Conservation (phyloP, 768 basidiomycete species). For the Termitomyces sp. region DNA sequence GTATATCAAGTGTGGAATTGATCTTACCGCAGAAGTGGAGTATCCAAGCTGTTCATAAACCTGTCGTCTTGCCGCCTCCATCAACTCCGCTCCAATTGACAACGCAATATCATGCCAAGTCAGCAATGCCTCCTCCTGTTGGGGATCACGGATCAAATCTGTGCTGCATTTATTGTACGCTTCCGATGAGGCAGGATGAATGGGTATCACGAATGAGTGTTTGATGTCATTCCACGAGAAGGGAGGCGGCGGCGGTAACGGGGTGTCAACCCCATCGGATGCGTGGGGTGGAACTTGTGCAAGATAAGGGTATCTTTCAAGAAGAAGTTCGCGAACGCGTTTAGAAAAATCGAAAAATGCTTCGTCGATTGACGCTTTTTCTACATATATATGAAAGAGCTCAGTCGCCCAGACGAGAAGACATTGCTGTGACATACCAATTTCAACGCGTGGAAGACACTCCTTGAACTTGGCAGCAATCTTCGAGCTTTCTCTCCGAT, state of each 20-base stretch:
- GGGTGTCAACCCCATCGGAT: slow-evolving; percentile 66
- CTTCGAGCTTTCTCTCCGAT: slow-evolving; percentile 86
- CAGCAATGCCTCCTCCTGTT: slow-evolving; percentile 20
- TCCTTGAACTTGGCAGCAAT: slow-evolving; percentile 82
- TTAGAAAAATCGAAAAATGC: slow-evolving; percentile 90
- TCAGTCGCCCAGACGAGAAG: neutral
- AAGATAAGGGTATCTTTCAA: slow-evolving; percentile 75
- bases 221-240: slow-evolving; percentile 57
- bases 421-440: slow-evolving; percentile 43
- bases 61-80: slow-evolving; percentile 66
- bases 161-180: slow-evolving; percentile 12
- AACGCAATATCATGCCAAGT: slow-evolving; percentile 95
- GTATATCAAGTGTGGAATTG: neutral
- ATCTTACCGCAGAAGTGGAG: slow-evolving; percentile 84
- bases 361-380: slow-evolving; percentile 97
- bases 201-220: slow-evolving; percentile 64
- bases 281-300: slow-evolving; percentile 62
- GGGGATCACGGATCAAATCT: neutral
- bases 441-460: slow-evolving; percentile 68
- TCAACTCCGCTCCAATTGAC: slow-evolving; percentile 82
- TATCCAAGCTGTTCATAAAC: slow-evolving; percentile 76
- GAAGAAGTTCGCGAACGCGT: slow-evolving; percentile 68
- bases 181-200: slow-evolving; percentile 28
- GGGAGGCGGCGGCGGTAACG: slow-evolving; percentile 67
- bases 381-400: slow-evolving; percentile 29